Percentiles rank a stretch among this genome's conserved stretches.
Evolutionary conservation across 345 rosid species (phyloP).

Genomic region (Mallotus nudiflorus): DNA sequence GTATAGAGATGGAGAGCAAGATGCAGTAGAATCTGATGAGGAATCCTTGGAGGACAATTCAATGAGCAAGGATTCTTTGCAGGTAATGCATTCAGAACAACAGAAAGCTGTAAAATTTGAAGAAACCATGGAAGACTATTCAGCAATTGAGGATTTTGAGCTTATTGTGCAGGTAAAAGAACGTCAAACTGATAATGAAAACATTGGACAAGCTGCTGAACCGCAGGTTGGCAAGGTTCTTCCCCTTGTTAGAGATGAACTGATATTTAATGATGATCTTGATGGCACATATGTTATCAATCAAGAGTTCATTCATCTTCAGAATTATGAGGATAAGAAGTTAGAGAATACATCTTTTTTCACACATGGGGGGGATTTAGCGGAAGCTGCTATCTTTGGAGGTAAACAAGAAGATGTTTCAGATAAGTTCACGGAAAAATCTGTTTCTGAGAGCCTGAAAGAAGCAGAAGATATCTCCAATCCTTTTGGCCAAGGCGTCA

Average conservation of each 20-base stretch:
- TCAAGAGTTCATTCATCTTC: constrained; percentile 11
- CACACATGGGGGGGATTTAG: background rate
- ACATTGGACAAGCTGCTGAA: constrained; percentile 2
- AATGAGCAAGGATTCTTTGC: background rate
- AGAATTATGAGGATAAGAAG: background rate
- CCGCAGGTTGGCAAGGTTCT: background rate
- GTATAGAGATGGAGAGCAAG: constrained; percentile 11
- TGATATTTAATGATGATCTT: background rate
- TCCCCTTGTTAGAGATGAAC: too few species aligned
- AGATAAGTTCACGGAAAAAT: too few species aligned
- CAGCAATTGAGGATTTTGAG: background rate
- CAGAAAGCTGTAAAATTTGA: background rate
- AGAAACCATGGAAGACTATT: background rate
- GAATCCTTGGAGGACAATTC: background rate
- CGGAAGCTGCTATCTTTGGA: constrained; percentile 11
- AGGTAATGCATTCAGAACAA: background rate
- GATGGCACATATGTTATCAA: constrained; percentile 11
- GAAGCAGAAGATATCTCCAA: too few species aligned
- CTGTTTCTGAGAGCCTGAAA: too few species aligned
- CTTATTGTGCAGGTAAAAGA: constrained; percentile 3
- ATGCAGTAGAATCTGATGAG: background rate
- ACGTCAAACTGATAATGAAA: background rate
- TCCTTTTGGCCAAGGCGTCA: background rate
- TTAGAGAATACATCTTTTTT: background rate
- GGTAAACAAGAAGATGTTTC: too few species aligned